Conservation (phyloP, 495 filamentous ascomycete genomes). For the Saxophila tyrrhenica region DNA sequence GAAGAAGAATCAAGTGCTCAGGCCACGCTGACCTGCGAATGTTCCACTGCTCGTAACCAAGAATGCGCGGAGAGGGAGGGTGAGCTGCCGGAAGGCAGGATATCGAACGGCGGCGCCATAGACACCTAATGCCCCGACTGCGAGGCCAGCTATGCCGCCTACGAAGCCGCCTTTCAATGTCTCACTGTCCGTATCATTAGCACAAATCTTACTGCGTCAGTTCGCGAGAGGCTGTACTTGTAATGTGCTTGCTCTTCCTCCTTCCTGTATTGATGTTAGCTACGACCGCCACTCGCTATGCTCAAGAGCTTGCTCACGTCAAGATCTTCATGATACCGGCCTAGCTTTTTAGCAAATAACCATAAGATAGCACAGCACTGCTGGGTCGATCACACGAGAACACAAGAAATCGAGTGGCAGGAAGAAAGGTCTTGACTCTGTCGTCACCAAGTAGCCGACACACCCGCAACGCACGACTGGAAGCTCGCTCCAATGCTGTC, state of each 20-base stretch:
- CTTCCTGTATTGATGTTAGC: background rate
- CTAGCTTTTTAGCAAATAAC: too few relatives aligned
- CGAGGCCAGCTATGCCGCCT: constrained; percentile 56
- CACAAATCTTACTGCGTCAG: too few relatives aligned
- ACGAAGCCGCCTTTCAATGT: constrained; percentile 68
- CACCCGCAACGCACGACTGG: background rate
- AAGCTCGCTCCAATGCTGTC: background rate
- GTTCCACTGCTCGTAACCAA: constrained; percentile 72
- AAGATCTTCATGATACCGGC: background rate
- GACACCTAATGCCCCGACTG: constrained; percentile 50
- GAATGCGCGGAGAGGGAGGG: constrained; percentile 81
- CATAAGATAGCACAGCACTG: too few relatives aligned
- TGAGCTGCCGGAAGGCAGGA: constrained; percentile 63
- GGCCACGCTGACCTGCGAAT: constrained; percentile 50
- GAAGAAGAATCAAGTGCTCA: background rate
- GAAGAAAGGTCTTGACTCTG: background rate
- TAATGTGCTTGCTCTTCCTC: constrained; percentile 7
- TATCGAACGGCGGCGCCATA: constrained; percentile 50
- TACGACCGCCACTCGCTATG: too few relatives aligned
- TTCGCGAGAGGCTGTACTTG: too few relatives aligned
- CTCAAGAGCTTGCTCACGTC: background rate
- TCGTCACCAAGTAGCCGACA: background rate
- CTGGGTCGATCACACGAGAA: too few relatives aligned
- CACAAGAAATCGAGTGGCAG: too few relatives aligned
- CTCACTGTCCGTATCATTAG: too few relatives aligned